Conservation (phyloP, 345 rosid species). For the Citrus inodora region DNA sequence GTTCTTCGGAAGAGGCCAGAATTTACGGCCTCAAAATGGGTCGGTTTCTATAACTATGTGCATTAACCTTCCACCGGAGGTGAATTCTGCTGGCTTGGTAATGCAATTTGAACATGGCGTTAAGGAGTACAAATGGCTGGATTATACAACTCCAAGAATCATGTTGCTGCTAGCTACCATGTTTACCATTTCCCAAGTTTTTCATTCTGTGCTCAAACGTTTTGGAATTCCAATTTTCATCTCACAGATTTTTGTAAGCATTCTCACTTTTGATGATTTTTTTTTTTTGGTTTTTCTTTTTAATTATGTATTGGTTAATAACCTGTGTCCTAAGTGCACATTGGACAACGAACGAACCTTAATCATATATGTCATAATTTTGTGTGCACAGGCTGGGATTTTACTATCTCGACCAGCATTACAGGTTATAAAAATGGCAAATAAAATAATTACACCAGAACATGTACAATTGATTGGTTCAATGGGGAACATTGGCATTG, state of each 20-base stretch:
- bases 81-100: neutral
- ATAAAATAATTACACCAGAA: neutral
- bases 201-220: slow-evolving; percentile 13
- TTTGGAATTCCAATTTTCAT: slow-evolving; percentile 15
- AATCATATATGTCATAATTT: neutral
- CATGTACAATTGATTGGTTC: slow-evolving; percentile 4
- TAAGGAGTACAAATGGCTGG: neutral
- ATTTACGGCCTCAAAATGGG: neutral
- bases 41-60: neutral
- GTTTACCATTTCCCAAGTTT: slow-evolving; percentile 14
- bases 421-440: neutral
- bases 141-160: slow-evolving; percentile 13
- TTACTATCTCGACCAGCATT: neutral
- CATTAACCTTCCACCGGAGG: neutral
- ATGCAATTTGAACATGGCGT: neutral
- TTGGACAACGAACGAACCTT: neutral
- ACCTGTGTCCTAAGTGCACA: too few relatives aligned
- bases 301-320: too few relatives aligned
- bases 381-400: neutral
- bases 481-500: slow-evolving; percentile 9
- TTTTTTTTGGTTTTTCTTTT: neutral
- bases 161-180: slow-evolving; percentile 11
- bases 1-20: too few relatives aligned
- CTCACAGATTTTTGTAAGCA: slow-evolving; percentile 27
- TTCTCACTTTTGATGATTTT: neutral